phyloP scores from a whole-genome alignment of 2,329 filamentous ascomycete genomes.

The Stromatinia cepivora region DNA sequence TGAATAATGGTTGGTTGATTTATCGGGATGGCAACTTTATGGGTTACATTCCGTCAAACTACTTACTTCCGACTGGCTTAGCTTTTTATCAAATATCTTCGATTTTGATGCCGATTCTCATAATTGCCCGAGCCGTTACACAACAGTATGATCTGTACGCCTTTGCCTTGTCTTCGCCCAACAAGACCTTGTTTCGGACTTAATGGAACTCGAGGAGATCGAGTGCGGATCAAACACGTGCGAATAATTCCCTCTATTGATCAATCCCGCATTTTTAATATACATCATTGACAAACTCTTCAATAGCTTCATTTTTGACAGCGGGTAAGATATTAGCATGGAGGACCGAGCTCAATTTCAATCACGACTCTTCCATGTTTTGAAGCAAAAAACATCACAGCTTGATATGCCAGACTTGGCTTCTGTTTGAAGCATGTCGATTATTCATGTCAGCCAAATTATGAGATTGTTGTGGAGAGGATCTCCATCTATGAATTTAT shows the following conservation, averaged over 20 bases:
- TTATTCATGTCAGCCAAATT: neutral
- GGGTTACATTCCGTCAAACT: conserved; percentile 8
- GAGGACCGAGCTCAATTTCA: neutral
- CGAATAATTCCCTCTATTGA: neutral
- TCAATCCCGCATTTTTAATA: neutral
- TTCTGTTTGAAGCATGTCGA: neutral
- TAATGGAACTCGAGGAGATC: neutral
- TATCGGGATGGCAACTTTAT: neutral
- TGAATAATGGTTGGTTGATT: conserved; percentile 11
- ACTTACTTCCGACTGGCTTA: conserved; percentile 17
- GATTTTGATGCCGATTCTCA: conserved; percentile 15
- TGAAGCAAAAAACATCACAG: neutral
- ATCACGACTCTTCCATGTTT: neutral
- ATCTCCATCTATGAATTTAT: conserved; percentile 7
- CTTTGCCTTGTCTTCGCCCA: neutral
- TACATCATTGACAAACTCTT: conserved; percentile 2
- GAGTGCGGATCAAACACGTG: conserved; percentile 20
- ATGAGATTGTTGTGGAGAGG: conserved; percentile 3
- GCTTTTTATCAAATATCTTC: conserved; percentile 12
- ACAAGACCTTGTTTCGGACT: neutral
- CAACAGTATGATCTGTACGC: conserved; percentile 5
- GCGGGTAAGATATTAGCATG: conserved; percentile 2
- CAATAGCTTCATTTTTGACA: conserved; percentile 10
- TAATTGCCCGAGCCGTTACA: conserved; percentile 19
- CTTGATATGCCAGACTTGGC: neutral